Percentiles rank a stretch among this genome's conserved stretches.
phyloP scores from a whole-genome alignment of 2,329 filamentous ascomycete genomes.

The Hysterium pulicare region DNA sequence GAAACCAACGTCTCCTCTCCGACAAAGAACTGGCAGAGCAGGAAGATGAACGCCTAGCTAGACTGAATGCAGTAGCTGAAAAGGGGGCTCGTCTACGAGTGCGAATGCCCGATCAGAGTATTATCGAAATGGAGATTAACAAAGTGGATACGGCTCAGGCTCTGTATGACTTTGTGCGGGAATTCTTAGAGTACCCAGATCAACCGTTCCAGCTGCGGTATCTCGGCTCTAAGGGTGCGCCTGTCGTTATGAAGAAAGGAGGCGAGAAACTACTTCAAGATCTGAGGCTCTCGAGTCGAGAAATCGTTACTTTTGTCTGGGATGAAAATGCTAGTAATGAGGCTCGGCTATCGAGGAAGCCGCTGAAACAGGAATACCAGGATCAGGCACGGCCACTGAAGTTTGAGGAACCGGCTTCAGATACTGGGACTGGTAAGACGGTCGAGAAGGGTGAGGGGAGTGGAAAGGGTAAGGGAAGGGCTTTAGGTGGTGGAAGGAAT shows the following conservation, averaged over 20 bases:
- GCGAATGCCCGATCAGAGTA: slow-evolving; percentile 82
- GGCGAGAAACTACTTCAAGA: slow-evolving; percentile 64
- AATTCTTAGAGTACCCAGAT: slow-evolving; percentile 62
- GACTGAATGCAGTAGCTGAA: slow-evolving; percentile 59
- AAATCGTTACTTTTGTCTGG: slow-evolving; percentile 77
- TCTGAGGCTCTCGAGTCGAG: slow-evolving; percentile 66
- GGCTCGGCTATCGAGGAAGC: slow-evolving; percentile 51
- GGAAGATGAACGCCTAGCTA: slow-evolving; percentile 62
- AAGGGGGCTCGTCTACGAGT: slow-evolving; percentile 69
- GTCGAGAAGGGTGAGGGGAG: slow-evolving; percentile 16
- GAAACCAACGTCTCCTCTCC: slow-evolving; percentile 75
- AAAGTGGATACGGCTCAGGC: slow-evolving; percentile 65
- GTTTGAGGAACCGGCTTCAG: slow-evolving; percentile 52
- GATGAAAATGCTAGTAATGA: slow-evolving; percentile 58
- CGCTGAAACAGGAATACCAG: slow-evolving; percentile 58
- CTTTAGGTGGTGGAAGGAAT: slow-evolving; percentile 14
- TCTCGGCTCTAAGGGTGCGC: slow-evolving; percentile 52
- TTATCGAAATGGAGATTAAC: slow-evolving; percentile 68
- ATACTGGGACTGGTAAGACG: slow-evolving; percentile 7
- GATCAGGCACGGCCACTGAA: slow-evolving; percentile 64
- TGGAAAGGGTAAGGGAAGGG: slow-evolving; percentile 31
- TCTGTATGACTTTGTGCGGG: slow-evolving; percentile 71
- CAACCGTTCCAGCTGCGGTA: slow-evolving; percentile 72
- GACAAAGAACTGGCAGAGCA: slow-evolving; percentile 76
- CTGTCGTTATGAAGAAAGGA: slow-evolving; percentile 43